These are phyloP conservation scores for Omphalea diandra DNA, from an alignment of 441 rosid species.

Conservation along the genomic window DNA sequence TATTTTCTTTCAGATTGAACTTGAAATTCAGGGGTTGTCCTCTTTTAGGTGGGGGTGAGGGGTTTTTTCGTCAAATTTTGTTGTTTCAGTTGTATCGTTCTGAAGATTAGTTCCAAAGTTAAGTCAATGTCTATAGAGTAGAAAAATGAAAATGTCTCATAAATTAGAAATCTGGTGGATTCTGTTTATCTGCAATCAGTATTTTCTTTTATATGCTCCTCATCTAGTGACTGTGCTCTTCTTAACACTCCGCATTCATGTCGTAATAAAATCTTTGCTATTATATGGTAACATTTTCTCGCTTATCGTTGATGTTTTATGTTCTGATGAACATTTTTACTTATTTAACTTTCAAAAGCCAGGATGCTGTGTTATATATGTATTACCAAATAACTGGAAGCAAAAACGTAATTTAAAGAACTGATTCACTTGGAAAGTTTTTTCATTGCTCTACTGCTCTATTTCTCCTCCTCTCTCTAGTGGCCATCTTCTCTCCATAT, in stretches of 20 bases:
- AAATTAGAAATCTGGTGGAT: background rate
- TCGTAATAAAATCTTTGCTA: no score
- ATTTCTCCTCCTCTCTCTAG: constrained; percentile 73
- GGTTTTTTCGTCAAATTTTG: constrained; percentile 2
- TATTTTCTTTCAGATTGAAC: background rate
- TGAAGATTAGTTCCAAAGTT: background rate
- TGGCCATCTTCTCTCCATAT: constrained; percentile 82
- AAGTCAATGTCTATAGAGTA: constrained; percentile 6
- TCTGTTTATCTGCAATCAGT: background rate
- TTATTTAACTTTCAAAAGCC: background rate
- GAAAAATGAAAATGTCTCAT: background rate
- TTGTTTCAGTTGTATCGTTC: constrained; percentile 5
- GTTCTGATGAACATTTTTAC: no score
- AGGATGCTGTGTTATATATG: background rate
- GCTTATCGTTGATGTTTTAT: no score
- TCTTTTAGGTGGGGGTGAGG: background rate
- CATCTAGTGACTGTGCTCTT: background rate
- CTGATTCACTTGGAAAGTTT: no score
- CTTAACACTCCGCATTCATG: background rate
- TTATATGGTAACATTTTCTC: no score
- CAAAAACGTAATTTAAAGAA: no score
- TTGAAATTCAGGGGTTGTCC: background rate
- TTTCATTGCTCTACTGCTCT: constrained; percentile 30
- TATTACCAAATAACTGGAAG: no score
- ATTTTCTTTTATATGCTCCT: background rate